Evolutionary conservation across 176 grass and related monocot species (phyloP).

Genomic region (Oryza rufipogon): DNA sequence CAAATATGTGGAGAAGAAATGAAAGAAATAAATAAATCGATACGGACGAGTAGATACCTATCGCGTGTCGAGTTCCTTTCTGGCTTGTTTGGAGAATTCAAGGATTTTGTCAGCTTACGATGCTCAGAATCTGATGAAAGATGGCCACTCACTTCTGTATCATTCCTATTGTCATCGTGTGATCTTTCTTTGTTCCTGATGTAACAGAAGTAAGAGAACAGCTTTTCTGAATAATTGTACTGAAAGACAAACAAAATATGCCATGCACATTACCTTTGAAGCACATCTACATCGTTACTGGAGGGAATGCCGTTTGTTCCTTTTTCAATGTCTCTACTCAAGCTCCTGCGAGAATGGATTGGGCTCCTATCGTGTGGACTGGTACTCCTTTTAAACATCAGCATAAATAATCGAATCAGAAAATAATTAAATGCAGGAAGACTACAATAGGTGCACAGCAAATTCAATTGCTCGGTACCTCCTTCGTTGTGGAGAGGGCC

Average conservation of each 20-base stretch:
- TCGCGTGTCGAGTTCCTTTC: conserved; percentile 21
- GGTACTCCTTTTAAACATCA: conserved; percentile 48
- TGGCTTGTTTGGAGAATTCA: conserved; percentile 45
- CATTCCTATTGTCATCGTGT: conserved; percentile 35
- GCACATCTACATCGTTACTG: conserved; percentile 41
- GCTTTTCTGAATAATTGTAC: conserved; percentile 22
- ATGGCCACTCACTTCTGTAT: conserved; percentile 37
- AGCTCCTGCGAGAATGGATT: conserved; percentile 48
- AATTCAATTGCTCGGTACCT: conserved; percentile 46
- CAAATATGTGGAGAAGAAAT: not conserved
- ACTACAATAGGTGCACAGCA: conserved; percentile 17
- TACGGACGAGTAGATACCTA: conserved; percentile 46
- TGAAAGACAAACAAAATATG: not conserved
- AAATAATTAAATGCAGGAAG: conserved; percentile 11
- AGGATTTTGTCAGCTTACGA: conserved; percentile 32
- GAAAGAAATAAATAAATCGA: not conserved
- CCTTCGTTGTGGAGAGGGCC: conserved; percentile 45
- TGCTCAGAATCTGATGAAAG: conserved; percentile 26
- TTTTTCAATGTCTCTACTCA: conserved; percentile 56
- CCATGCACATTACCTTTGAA: conserved; percentile 58
- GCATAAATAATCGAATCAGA: conserved; percentile 29
- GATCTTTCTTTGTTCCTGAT: conserved; percentile 55
- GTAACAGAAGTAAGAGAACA: conserved; percentile 35
- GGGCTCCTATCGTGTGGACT: conserved; percentile 67
- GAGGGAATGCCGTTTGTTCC: conserved; percentile 43